Evolutionary conservation across 345 rosid genomes (phyloP).

Genomic region (Boechera retrofracta): DNA sequence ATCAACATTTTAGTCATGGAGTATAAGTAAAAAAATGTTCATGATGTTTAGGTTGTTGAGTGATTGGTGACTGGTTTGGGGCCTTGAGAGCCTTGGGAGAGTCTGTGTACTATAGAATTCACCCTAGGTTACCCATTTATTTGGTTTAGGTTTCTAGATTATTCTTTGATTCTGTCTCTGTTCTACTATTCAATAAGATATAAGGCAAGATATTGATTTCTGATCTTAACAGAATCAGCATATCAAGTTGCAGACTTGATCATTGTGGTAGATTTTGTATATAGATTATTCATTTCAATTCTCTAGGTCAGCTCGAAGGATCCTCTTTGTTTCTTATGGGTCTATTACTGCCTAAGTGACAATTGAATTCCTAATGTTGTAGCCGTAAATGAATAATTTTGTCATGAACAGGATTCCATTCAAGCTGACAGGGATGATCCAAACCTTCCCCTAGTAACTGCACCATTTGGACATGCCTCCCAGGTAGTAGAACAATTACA

Average conservation of each 20-base stretch:
- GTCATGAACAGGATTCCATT: conserved; percentile 62
- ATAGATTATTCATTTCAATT: conserved; percentile 9
- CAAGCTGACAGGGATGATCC: conserved; percentile 99
- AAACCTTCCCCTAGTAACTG: conserved; percentile 86
- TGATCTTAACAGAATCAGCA: conserved; percentile 2
- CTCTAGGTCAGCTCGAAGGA: neutral
- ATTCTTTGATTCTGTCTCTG: conserved; percentile 1
- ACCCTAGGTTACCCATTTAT: neutral
- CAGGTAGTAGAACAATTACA: conserved; percentile 62
- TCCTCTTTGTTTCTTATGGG: conserved; percentile 7
- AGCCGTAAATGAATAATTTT: neutral
- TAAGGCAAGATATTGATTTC: neutral
- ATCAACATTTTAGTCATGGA: conserved; percentile 10
- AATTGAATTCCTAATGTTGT: neutral
- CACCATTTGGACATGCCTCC: conserved; percentile 99
- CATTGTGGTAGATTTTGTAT: conserved; percentile 13
- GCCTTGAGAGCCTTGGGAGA: conserved; percentile 2
- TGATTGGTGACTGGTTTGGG: conserved; percentile 4
- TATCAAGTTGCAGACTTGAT: conserved; percentile 18
- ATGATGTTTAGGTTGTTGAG: conserved; percentile 5
- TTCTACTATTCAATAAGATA: neutral
- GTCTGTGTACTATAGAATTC: neutral
- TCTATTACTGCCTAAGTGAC: neutral
- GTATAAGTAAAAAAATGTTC: neutral
- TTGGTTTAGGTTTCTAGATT: conserved; percentile 3